A percentile compares a stretch with the other conserved stretches of the same genome.
phyloP scores from a whole-genome alignment of 2,329 filamentous ascomycete species.

The Hypoxylon sp. region DNA sequence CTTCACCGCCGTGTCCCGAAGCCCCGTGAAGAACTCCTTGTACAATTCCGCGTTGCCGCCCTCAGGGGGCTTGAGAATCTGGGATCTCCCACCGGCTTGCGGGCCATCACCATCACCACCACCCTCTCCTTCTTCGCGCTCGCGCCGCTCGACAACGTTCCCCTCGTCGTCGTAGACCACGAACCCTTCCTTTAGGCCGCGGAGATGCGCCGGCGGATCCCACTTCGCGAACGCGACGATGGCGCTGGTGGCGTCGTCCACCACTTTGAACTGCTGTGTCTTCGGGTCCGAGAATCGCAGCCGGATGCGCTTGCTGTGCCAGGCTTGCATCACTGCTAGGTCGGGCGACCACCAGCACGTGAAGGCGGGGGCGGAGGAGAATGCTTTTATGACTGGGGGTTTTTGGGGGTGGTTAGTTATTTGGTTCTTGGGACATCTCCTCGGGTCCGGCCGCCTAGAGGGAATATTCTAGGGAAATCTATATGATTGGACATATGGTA shows the following conservation, averaged over 20 bases:
- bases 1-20: constrained; percentile 37
- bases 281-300: constrained; percentile 39
- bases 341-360: constrained; percentile 44
- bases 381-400: constrained; percentile 40
- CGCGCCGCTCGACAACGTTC: neutral
- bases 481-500: too few species aligned
- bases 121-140: neutral
- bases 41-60: constrained; percentile 36
- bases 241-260: constrained; percentile 29
- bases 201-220: constrained; percentile 36
- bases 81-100: too few species aligned
- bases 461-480: too few species aligned
- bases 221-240: constrained; percentile 43
- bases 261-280: constrained; percentile 44
- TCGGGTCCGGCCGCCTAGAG: too few species aligned
- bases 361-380: constrained; percentile 36
- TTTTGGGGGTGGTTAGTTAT: constrained; percentile 2
- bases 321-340: constrained; percentile 36
- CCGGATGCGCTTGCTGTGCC: constrained; percentile 39
- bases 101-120: constrained; percentile 5
- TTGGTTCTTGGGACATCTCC: neutral
- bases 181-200: constrained; percentile 36
- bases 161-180: constrained; percentile 34
- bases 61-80: constrained; percentile 27
- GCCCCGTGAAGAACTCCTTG: constrained; percentile 36